A percentile compares a stretch with the other conserved stretches of the same genome.
Conservation (phyloP, 208 protist genomes). For the Blastocrithidia nonstop region DNA sequence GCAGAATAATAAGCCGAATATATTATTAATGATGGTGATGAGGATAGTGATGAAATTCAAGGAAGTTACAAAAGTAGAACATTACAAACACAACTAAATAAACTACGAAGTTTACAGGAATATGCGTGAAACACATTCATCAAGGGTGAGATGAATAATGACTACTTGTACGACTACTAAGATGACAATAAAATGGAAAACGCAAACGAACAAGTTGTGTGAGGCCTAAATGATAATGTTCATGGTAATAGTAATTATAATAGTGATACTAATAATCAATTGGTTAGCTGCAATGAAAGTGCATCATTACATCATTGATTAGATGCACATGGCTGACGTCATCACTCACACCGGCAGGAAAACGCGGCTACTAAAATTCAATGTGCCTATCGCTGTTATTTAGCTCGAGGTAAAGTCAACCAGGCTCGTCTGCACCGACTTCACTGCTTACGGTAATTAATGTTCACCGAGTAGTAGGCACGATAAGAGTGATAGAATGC, state of each 20-base stretch:
- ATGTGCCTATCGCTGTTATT: constrained; percentile 48
- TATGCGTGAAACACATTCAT: no score
- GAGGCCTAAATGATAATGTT: no score
- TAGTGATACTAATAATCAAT: no score
- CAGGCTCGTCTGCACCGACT: constrained; percentile 23
- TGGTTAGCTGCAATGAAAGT: constrained; percentile 3
- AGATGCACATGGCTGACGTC: constrained; percentile 22
- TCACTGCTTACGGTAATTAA: constrained; percentile 17
- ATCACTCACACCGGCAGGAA: constrained; percentile 69
- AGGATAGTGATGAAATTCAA: no score
- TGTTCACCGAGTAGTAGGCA: constrained; percentile 22
- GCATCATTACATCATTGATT: constrained; percentile 62
- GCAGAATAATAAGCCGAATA: no score
- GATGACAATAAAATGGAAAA: background rate
- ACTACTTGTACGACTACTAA: background rate
- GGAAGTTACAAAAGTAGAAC: no score
- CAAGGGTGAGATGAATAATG: background rate
- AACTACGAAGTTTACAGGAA: no score
- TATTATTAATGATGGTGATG: no score
- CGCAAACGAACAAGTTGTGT: no score
- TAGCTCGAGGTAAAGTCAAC: constrained; percentile 14
- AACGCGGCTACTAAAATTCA: constrained; percentile 67
- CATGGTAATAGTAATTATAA: no score
- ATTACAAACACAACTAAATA: no score
- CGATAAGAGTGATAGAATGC: constrained; percentile 27